Conservation (phyloP, 2,329 filamentous ascomycete genomes). For the Lasiodiplodia theobromae region DNA sequence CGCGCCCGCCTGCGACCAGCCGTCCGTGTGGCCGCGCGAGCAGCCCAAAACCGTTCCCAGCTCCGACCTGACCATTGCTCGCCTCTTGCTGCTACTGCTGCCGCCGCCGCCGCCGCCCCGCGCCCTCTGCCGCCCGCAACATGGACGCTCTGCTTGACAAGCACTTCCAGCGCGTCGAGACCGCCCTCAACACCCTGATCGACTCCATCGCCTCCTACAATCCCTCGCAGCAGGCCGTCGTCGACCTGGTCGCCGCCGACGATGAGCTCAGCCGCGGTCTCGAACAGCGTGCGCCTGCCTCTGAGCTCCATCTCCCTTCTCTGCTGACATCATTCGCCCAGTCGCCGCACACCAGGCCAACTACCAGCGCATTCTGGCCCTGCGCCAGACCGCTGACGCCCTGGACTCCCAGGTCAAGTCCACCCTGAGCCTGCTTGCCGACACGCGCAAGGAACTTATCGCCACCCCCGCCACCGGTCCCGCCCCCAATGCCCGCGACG, state of each 20-base stretch:
- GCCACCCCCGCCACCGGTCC: conserved; percentile 49
- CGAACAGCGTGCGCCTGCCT: conserved; percentile 61
- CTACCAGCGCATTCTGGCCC: conserved; percentile 69
- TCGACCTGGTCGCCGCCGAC: conserved; percentile 75
- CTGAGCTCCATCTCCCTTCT: neutral
- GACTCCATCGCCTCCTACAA: conserved; percentile 85
- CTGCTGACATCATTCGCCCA: conserved; percentile 42
- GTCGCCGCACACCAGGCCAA: conserved; percentile 80
- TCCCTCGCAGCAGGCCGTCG: conserved; percentile 70
- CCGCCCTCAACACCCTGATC: conserved; percentile 69
- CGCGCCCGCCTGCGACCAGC: neutral
- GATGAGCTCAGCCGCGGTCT: conserved; percentile 70
- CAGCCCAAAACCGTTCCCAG: neutral
- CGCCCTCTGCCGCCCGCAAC: conserved; percentile 12
- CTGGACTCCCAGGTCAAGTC: conserved; percentile 77
- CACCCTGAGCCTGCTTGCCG: conserved; percentile 72
- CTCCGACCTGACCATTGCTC: conserved; percentile 11
- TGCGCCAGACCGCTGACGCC: conserved; percentile 69
- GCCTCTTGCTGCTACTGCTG: neutral
- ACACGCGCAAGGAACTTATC: conserved; percentile 75
- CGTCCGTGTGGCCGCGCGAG: neutral
- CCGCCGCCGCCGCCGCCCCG: neutral
- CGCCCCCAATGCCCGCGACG: conserved; percentile 52
- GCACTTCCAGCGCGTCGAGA: conserved; percentile 56
- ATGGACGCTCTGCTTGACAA: conserved; percentile 54